phyloP scores from a whole-genome alignment of 306 rosid species.

The Herpetospermum pedunculosum region DNA sequence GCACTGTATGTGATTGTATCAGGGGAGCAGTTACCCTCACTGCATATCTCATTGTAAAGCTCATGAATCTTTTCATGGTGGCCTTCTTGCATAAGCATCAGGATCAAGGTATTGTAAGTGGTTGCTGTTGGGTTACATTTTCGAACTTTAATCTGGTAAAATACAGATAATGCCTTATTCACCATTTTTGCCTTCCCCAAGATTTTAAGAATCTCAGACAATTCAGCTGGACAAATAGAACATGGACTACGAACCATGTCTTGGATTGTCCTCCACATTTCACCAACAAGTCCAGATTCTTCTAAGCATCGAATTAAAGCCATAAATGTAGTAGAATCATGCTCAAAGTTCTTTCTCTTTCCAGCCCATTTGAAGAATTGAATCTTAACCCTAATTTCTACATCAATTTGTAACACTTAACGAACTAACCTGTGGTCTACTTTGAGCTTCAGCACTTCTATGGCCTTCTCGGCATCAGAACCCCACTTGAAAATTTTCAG shows the following conservation, averaged over 20 bases:
- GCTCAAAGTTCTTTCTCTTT: conserved; percentile 58
- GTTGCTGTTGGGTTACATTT: conserved; percentile 55
- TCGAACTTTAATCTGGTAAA: conserved; percentile 68
- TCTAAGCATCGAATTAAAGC: conserved; percentile 63
- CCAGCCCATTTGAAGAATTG: conserved; percentile 90
- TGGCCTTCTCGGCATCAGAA: conserved; percentile 84
- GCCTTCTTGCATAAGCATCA: conserved; percentile 82
- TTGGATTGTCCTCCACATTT: conserved; percentile 71
- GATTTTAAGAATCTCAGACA: conserved; percentile 57
- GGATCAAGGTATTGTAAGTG: conserved; percentile 63
- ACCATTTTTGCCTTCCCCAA: conserved; percentile 85
- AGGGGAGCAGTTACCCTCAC: conserved; percentile 58
- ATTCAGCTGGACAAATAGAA: conserved; percentile 38
- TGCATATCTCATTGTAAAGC: conserved; percentile 81
- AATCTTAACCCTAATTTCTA: conserved; percentile 58
- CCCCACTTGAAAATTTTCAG: conserved; percentile 96
- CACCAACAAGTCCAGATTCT: conserved; percentile 44
- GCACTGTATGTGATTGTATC: conserved; percentile 75
- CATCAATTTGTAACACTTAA: conserved; percentile 59
- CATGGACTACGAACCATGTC: conserved; percentile 61
- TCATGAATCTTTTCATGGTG: conserved; percentile 77
- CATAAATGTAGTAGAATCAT: conserved; percentile 61
- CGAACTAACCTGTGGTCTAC: conserved; percentile 75
- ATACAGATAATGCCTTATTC: conserved; percentile 58
- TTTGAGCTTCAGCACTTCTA: conserved; percentile 74